Base-by-base conservation (phyloP, 495 filamentous ascomycete genomes). In the Chaetomium tenue region DNA sequence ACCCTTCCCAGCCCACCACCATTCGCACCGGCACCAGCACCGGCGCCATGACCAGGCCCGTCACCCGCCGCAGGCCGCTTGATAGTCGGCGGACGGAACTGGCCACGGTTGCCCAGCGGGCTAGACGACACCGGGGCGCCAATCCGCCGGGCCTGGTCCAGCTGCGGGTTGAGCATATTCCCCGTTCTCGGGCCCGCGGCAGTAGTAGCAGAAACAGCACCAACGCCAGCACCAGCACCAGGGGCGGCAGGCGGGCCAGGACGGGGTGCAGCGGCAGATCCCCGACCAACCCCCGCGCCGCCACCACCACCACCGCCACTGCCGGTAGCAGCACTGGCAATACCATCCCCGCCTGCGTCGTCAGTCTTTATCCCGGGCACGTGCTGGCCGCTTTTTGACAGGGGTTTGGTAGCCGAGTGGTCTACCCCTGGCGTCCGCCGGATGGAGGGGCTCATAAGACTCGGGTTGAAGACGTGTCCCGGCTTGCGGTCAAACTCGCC, bases 391-490 rank as follows among this genome's bases (percentile, higher is more conserved):
- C 72, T 75, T 54, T 76, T 83, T 3, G 77, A 79, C 0, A 95
- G 78, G 0, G 90, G 88, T 42, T 86, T 84, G 30, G 85, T 89
- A 60, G 85, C 88, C 28, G 78, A 86, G 68, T 94, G 90, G 66
- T 96, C 91, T 53, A 97, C 82, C n/a, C 92, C 92, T 0, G 89
- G 87, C 4, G 93, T 96, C 70, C 93, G 92, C 37, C 90, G 87
- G 63, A 96, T 93, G 0, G 91, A 92, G 0, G 92, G 91, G 65
- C 89, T 92, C 67, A 96, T 91, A 5, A 86, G 82, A 61, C 88
- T 85, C 3, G 91, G 91, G 71, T 97, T 90, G 75, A 96, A 97
- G 55, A 79, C 78, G 5, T 84, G 83, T 9, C 82, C 82, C 18
- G 68, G 74, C 42, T 78, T 73, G 11, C 75, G 75, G 9, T 68